Evolutionary conservation across 2,329 filamentous ascomycete species (phyloP), one percentile per base, ranked within the genome.

Genomic region (Neurospora crassa): DNA sequence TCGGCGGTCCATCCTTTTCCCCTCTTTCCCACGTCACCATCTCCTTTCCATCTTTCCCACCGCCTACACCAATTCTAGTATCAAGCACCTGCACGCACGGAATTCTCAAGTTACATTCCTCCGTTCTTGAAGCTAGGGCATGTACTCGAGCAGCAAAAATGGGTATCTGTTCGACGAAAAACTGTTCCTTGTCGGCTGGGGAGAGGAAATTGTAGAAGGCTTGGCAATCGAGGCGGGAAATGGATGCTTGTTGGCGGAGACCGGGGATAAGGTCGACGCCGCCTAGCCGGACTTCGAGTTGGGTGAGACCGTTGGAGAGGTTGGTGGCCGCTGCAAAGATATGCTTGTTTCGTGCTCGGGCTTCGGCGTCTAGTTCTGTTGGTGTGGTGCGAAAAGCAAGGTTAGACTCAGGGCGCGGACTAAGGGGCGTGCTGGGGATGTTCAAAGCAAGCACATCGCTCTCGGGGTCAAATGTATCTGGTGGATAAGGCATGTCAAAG

Each of bases 101-200:
- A 10, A 59, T 0, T 0, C 14, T 12, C 0, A 59, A 0, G 14
- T 59, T 59, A 1, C 47, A 59, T 0, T 29, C 24, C 1, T 59
- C 47, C 3, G 47, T 59, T 29, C 47, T 59, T 3, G 8, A 24
- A 3, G 5, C 24, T 29, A 59, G 47, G 1, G 47, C 47, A 8
- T 18, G 2, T 7, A 16, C 14, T 59, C 24, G 47, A 29, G 24
- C 14, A 16, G 47, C 47, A 5, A 59, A 59, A 2, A 59, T 59
- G 47, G 47, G 24, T 0, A 29, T 3, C 7, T 59, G 47, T 29
- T 59, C 12, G 3, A 18, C 14, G 20, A 59, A 20, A 5, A 59
- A 59, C 0, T 0, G 1, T 59, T 59, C 47, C 3, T 59, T 29
- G 12, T 59, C 47, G 1, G 45, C 1, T 0, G 20, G 45, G 4